Conservation (phyloP, 495 filamentous ascomycete genomes). For the Podospora didyma region DNA sequence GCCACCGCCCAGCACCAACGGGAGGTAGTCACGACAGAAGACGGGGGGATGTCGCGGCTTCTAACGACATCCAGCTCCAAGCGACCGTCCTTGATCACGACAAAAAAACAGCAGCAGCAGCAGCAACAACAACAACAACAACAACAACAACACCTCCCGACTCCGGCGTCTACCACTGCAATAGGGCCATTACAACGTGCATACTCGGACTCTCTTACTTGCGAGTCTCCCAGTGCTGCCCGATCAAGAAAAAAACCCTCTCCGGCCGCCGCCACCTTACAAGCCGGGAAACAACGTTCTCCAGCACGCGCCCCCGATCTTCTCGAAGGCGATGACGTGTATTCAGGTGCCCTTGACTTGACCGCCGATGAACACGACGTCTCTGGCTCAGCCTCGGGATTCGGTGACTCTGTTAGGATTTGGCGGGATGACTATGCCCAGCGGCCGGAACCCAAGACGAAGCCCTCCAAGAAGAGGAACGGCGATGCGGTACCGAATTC, state of each 20-base stretch:
- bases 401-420: constrained; percentile 44
- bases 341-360: constrained; percentile 62
- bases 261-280: not conserved
- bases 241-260: not conserved
- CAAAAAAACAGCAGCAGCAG: too few relatives aligned
- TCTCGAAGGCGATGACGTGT: constrained; percentile 25
- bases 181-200: constrained; percentile 29
- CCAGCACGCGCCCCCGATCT: not conserved
- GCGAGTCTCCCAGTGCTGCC: not conserved
- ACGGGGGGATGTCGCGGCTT: constrained; percentile 6
- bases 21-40: constrained; percentile 5
- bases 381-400: constrained; percentile 39
- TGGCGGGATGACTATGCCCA: constrained; percentile 56
- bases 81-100: constrained; percentile 8
- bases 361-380: constrained; percentile 50
- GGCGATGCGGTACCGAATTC: not conserved
- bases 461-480: constrained; percentile 55
- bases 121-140: constrained; percentile 18
- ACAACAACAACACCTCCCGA: constrained; percentile 31
- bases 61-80: constrained; percentile 16
- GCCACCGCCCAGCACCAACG: not conserved
- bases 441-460: constrained; percentile 34
- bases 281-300: not conserved
- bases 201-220: constrained; percentile 28
- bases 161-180: constrained; percentile 29